Evolutionary conservation across 2,329 filamentous ascomycete species (phyloP), one percentile per base, ranked within the genome.

Genomic region (Leptosphaerulina australis): DNA sequence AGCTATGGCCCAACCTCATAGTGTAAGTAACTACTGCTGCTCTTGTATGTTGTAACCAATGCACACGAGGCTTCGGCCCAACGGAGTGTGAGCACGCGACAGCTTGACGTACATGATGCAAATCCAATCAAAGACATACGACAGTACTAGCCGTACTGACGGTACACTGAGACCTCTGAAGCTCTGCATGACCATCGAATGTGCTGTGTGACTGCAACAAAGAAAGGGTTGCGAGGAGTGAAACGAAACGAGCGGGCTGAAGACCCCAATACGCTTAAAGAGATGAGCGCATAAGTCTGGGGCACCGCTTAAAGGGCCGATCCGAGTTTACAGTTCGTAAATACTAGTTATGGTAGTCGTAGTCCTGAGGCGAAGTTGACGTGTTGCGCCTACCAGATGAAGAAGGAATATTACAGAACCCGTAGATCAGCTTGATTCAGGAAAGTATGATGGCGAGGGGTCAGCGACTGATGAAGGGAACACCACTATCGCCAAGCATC

Each of bases 41-140:
- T 31, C 12, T 18, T 7, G 17, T 25, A 5, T 4, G 10, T 10
- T 40, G 26, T 17, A 12, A 28, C 18, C 14, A 15, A 14, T 21
- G 30, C 14, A 21, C 17, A 30, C 26, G 20, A 15, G 3, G 37
- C 3, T 9, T 21, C 4, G 35, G 30, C 26, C 31, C 22, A 24
- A 28, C 22, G 26, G 18, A 20, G 21, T 11, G 21, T 29, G 22
- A 14, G 41, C 29, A 44, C 20, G 35, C 39, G 41, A 44, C 29
- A 20, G 29, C 22, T n/a, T 52, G 24, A 69, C 77, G 64, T 70
- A 83, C 81, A 87, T 73, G 50, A 89, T 81, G 50, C 89, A 77
- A 36, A 88, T 67, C 89, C 89, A 93, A 75, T 93, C 89, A 50
- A 89, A 74, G 37, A 86, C 73, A 68, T 92, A 92, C 3, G 87